These are phyloP conservation scores for Trichoderma koningiopsis DNA, from an alignment of 2,329 filamentous ascomycete species.

Conservation along the genomic window DNA sequence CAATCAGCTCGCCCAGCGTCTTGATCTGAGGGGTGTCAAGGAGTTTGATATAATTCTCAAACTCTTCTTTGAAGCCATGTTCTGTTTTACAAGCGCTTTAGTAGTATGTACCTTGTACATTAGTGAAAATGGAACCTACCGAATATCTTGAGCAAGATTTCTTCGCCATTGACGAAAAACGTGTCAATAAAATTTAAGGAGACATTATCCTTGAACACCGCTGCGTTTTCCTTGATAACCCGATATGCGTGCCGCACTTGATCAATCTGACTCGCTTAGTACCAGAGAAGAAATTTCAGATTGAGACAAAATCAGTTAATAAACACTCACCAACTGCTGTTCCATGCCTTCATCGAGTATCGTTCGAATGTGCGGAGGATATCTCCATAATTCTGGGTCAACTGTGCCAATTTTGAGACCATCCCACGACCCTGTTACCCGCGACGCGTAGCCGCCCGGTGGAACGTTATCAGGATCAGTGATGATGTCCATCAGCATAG, in stretches of 20 bases:
- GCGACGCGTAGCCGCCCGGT: constrained; percentile 12
- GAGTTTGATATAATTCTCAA: constrained; percentile 5
- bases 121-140: not conserved
- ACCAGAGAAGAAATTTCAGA: not conserved
- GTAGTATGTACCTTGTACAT: not conserved
- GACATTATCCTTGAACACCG: not conserved
- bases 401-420: constrained; percentile 25
- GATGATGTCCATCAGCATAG: constrained; percentile 24
- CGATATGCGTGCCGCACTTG: constrained; percentile 12
- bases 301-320: not conserved
- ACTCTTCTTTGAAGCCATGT: constrained; percentile 2
- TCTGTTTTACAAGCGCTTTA: not conserved
- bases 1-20: constrained; percentile 16
- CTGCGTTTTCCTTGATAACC: constrained; percentile 12
- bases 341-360: constrained; percentile 10
- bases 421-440: constrained; percentile 24
- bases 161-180: not conserved
- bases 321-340: constrained; percentile 6
- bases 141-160: not conserved
- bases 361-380: constrained; percentile 4
- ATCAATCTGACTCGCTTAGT: not conserved
- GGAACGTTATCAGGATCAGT: constrained; percentile 9
- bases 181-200: not conserved
- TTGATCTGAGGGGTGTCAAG: constrained; percentile 2
- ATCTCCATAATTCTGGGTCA: constrained; percentile 26